A percentile compares a stretch with the other conserved stretches of the same genome.
These are phyloP conservation scores for Candida silvatica DNA, from an alignment of 805 yeast species.

Conservation along the genomic window DNA sequence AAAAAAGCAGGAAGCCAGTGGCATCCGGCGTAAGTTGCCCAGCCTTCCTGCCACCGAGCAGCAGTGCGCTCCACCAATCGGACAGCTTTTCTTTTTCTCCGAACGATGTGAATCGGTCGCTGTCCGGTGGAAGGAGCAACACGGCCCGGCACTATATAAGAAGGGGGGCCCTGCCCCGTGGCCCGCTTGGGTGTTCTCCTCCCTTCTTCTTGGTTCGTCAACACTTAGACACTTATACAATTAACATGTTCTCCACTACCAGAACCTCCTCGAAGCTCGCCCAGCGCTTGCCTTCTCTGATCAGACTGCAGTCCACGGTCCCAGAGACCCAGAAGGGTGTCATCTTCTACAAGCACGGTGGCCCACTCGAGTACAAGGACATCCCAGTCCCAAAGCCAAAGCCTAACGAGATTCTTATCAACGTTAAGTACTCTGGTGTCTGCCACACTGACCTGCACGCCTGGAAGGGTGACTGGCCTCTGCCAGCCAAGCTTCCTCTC, in stretches of 20 bases:
- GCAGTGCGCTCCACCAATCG: no score
- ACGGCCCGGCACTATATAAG: no score
- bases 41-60: no score
- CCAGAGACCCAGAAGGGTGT: slow-evolving; percentile 68
- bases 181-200: no score
- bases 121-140: no score
- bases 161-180: no score
- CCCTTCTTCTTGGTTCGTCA: neutral
- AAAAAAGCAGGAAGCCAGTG: no score
- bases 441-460: slow-evolving; percentile 73
- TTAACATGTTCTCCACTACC: slow-evolving; percentile 15
- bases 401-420: slow-evolving; percentile 54
- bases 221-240: neutral
- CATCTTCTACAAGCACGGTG: slow-evolving; percentile 56
- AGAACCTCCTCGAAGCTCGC: slow-evolving; percentile 4
- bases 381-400: slow-evolving; percentile 65
- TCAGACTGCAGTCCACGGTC: slow-evolving; percentile 27
- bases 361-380: slow-evolving; percentile 58
- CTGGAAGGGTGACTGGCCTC: slow-evolving; percentile 67
- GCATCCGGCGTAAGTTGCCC: no score
- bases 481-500: slow-evolving; percentile 48
- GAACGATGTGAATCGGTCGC: no score
- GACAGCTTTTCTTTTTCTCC: no score
- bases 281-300: slow-evolving; percentile 10
- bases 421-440: slow-evolving; percentile 67